Evolutionary conservation across 2,329 filamentous ascomycete species (phyloP).

Genomic region (Cladosporium sphaerospermum): DNA sequence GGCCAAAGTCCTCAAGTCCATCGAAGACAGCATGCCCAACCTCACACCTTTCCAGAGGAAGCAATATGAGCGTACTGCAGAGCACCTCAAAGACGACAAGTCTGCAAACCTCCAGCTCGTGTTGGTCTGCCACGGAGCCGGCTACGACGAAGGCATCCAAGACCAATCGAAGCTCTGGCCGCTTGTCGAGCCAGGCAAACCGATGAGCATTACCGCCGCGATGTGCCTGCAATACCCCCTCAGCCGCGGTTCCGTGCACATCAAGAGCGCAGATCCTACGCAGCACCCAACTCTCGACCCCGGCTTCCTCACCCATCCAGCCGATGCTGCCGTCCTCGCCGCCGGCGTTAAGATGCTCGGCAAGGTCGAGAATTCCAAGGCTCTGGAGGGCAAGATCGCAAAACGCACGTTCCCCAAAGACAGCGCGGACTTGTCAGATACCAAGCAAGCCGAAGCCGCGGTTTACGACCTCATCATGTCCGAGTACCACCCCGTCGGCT

Average conservation of each 20-base stretch:
- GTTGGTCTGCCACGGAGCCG: conserved; percentile 28
- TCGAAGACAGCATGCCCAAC: conserved; percentile 24
- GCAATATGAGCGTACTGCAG: conserved; percentile 31
- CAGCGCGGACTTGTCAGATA: conserved; percentile 20
- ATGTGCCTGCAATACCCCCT: conserved; percentile 29
- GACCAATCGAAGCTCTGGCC: conserved; percentile 27
- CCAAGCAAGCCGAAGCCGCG: conserved; percentile 21
- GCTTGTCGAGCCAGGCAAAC: conserved; percentile 16
- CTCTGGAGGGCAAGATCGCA: conserved; percentile 37
- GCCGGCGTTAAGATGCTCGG: conserved; percentile 34
- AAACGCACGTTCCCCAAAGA: conserved; percentile 29
- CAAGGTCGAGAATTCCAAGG: conserved; percentile 37
- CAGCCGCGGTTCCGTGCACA: conserved; percentile 28
- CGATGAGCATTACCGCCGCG: conserved; percentile 22
- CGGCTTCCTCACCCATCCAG: conserved; percentile 29
- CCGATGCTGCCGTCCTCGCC: conserved; percentile 30
- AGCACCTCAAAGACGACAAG: conserved; percentile 30
- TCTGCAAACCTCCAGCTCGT: conserved; percentile 35
- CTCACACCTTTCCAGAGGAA: conserved; percentile 29
- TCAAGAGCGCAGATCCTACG: conserved; percentile 24
- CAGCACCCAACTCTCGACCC: conserved; percentile 31
- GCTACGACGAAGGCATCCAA: conserved; percentile 21
- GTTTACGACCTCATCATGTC: conserved; percentile 22
- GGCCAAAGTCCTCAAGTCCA: conserved; percentile 26
- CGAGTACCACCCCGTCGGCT: conserved; percentile 36